Base-by-base conservation (phyloP, 306 rosid species). In the Trifolium subterraneum region DNA sequence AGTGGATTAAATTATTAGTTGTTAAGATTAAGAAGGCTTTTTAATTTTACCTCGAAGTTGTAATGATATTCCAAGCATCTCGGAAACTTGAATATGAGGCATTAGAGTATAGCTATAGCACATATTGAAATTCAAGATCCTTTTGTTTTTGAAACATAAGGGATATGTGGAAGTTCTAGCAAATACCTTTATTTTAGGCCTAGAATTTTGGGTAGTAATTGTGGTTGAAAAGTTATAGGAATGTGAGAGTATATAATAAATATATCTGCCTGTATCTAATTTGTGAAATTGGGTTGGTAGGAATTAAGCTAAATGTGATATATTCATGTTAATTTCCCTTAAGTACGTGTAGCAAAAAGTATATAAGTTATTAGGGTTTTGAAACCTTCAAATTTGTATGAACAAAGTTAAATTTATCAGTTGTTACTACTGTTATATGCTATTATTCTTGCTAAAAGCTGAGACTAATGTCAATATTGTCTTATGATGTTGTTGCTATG, bases 1-100 rank as follows among this genome's bases (percentile, higher is more conserved):
- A 81, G 80, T 71, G 81, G 63, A 41, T 70, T 16, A 60, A 77
- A 33, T 70, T 44, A 61, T 9, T 36, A 51, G 58, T 23, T 58
- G 23, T 36, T 16, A 66, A 73, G 79, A 41, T 77, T 27, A 77
- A 72, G 79, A 65, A 47, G 7, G 6, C 47, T n/a, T 58, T 72
- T 59, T 64, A 56, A 59, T 67, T 58, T 68, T 56, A 59, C 23
- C 35, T 64, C 12, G 31, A 45, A 44, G n/a, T 64, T 38, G 11
- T 39, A 27, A 5, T 31, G 2, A 29, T 54, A 70, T 54, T 64
- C 19, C 25, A 65, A 35, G 23, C 59, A 38, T 65, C 45, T 55
- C 55, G 63, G 7, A 50, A 38, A 58, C 52, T 55, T 22, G 5
- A 29, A 60, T 68, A 74, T 74, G 18, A n/a, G 1, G 45, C 22